These are phyloP conservation scores for Globisporangium spinosum DNA, from an alignment of 352 stramenopile species.

Conservation along the genomic window DNA sequence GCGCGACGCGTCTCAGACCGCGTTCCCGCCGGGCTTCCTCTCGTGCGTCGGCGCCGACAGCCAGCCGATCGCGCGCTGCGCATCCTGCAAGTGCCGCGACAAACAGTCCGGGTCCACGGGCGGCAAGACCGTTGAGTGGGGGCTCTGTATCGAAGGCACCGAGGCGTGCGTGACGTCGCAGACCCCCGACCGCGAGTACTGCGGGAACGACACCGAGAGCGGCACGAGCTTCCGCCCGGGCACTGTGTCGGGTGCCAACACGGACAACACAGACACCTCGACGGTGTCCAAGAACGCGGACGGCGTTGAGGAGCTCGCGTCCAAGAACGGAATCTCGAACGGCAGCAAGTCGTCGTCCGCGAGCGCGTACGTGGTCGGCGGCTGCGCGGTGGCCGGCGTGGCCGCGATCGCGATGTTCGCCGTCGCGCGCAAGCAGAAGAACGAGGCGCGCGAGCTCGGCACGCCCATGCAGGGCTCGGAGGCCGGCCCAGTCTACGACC, in stretches of 20 bases:
- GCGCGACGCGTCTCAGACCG: slow-evolving; percentile 22
- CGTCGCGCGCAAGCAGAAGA: slow-evolving; percentile 27
- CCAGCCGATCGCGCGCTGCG: slow-evolving; percentile 23
- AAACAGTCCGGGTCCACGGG: slow-evolving; percentile 15
- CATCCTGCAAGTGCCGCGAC: slow-evolving; percentile 36
- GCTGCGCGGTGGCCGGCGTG: slow-evolving; percentile 26
- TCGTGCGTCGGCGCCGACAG: slow-evolving; percentile 24
- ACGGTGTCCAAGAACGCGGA: slow-evolving; percentile 1
- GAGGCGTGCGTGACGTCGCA: slow-evolving; percentile 17
- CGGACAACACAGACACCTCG: slow-evolving; percentile 10
- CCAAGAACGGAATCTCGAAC: slow-evolving; percentile 18
- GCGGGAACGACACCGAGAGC: slow-evolving; percentile 13
- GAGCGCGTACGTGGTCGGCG: slow-evolving; percentile 21
- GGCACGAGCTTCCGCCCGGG: slow-evolving; percentile 5
- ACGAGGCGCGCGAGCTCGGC: slow-evolving; percentile 20
- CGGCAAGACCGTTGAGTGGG: slow-evolving; percentile 20
- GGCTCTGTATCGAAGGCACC: slow-evolving; percentile 16
- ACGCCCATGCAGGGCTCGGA: slow-evolving; percentile 25
- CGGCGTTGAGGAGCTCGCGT: slow-evolving; percentile 20
- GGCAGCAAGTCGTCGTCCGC: slow-evolving; percentile 20
- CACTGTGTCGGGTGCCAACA: slow-evolving; percentile 12
- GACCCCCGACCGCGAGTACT: slow-evolving; percentile 19
- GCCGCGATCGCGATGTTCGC: slow-evolving; percentile 38
- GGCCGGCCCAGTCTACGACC: slow-evolving; percentile 11
- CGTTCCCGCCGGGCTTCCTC: slow-evolving; percentile 32